Conservation (phyloP, 2,329 filamentous ascomycete species). For the Thelonectria blattea region DNA sequence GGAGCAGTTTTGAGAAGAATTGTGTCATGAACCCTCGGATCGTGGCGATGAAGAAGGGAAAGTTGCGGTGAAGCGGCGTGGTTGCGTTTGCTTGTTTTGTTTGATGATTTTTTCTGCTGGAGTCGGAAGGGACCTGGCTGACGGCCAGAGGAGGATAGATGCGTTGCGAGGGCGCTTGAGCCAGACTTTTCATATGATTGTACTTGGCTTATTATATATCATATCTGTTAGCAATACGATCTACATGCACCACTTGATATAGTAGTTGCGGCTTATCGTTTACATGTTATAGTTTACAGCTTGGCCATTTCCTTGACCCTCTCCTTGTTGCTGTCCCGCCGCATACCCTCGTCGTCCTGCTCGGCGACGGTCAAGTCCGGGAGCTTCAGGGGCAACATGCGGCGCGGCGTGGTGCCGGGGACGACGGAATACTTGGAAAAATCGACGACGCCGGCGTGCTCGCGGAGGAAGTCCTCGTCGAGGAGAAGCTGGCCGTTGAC, state of each 20-base stretch:
- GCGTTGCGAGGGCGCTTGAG: too few species aligned
- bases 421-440: slow-evolving; percentile 78
- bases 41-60: slow-evolving; percentile 18
- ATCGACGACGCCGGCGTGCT: slow-evolving; percentile 67
- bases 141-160: slow-evolving; percentile 23
- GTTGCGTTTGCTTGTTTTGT: slow-evolving; percentile 13
- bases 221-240: too few species aligned
- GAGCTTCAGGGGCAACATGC: slow-evolving; percentile 78
- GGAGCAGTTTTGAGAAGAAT: neutral
- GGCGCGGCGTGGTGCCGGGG: slow-evolving; percentile 64
- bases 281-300: neutral
- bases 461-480: slow-evolving; percentile 81
- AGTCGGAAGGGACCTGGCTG: slow-evolving; percentile 25
- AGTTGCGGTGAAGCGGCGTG: slow-evolving; percentile 21
- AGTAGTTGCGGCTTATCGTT: slow-evolving; percentile 9
- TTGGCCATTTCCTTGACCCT: slow-evolving; percentile 41
- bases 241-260: too few species aligned
- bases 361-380: slow-evolving; percentile 76
- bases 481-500: slow-evolving; percentile 77
- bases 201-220: slow-evolving; percentile 7
- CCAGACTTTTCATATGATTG: slow-evolving; percentile 26
- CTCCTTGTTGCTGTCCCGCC: slow-evolving; percentile 66
- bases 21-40: neutral
- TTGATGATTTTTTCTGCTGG: slow-evolving; percentile 15
- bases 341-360: slow-evolving; percentile 79